A percentile compares a stretch with the other conserved stretches of the same genome.
phyloP scores from a whole-genome alignment of 495 filamentous ascomycete genomes.

The Aspergillus asperescens region DNA sequence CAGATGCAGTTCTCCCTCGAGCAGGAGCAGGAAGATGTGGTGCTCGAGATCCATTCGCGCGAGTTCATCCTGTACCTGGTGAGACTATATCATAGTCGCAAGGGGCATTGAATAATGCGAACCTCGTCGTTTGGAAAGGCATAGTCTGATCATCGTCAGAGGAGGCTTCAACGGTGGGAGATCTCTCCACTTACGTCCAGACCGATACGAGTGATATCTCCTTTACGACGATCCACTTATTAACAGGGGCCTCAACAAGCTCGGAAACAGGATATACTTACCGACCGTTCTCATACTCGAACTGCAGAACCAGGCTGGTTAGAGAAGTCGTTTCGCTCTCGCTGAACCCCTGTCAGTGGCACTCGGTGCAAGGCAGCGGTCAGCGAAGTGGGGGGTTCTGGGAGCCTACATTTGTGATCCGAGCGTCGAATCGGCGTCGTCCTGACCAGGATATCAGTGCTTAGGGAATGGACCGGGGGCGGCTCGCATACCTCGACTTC shows the following conservation, averaged over 20 bases:
- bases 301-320: neutral
- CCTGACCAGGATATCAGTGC: too few species aligned
- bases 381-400: too few species aligned
- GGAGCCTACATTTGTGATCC: too few species aligned
- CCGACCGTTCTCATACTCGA: neutral
- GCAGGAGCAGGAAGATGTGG: constrained; percentile 5
- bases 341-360: neutral
- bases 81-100: neutral
- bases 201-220: neutral
- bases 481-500: too few species aligned
- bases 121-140: neutral
- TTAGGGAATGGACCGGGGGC: too few species aligned
- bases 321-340: neutral
- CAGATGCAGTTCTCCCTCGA: neutral
- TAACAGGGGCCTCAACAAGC: neutral
- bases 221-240: neutral
- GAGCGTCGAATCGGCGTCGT: too few species aligned
- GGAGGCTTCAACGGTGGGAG: neutral
- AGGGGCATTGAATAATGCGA: neutral
- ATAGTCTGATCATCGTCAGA: neutral
- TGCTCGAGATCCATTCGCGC: constrained; percentile 1
- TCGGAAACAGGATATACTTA: neutral
- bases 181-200: neutral
- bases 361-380: too few species aligned
- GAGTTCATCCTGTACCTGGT: neutral